Conservation (phyloP, 805 yeast genomes). For the Priceomyces medius region DNA sequence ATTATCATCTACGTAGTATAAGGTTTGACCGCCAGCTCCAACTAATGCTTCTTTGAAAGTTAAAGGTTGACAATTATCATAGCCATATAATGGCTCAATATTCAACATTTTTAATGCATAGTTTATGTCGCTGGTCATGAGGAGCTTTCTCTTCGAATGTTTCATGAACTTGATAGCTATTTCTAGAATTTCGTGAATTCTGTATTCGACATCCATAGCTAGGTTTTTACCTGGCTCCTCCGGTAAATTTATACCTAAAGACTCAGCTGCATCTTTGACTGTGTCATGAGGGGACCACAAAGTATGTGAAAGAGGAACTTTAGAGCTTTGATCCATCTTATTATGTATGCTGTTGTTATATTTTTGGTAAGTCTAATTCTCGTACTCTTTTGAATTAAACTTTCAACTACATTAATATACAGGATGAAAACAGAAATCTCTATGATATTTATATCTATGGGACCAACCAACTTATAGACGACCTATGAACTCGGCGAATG, state of each 20-base stretch:
- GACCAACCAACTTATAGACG: too few relatives aligned
- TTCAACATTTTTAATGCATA: slow-evolving; percentile 81
- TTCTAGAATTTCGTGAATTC: slow-evolving; percentile 92
- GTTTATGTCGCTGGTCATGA: slow-evolving; percentile 79
- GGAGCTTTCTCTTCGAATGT: slow-evolving; percentile 80
- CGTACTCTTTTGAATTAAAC: not conserved
- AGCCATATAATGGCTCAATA: slow-evolving; percentile 92
- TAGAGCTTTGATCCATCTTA: slow-evolving; percentile 33
- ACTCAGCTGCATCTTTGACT: slow-evolving; percentile 92
- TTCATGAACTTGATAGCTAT: slow-evolving; percentile 96
- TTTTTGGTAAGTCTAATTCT: not conserved
- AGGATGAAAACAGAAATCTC: slow-evolving; percentile 1
- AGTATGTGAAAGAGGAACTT: slow-evolving; percentile 75
- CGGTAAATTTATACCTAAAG: slow-evolving; percentile 76
- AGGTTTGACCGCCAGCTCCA: slow-evolving; percentile 83
- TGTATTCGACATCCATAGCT: slow-evolving; percentile 99
- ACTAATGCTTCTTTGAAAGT: slow-evolving; percentile 84
- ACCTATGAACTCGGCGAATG: slow-evolving; percentile 1
- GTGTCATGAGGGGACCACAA: slow-evolving; percentile 98
- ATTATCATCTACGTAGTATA: slow-evolving; percentile 88
- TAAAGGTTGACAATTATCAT: slow-evolving; percentile 68
- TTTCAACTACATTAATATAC: not conserved
- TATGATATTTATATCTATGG: too few relatives aligned
- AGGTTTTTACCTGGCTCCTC: slow-evolving; percentile 92
- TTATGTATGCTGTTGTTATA: not conserved